Conservation (phyloP, 768 basidiomycete species). For the Hygrophoropsis aurantiaca region DNA sequence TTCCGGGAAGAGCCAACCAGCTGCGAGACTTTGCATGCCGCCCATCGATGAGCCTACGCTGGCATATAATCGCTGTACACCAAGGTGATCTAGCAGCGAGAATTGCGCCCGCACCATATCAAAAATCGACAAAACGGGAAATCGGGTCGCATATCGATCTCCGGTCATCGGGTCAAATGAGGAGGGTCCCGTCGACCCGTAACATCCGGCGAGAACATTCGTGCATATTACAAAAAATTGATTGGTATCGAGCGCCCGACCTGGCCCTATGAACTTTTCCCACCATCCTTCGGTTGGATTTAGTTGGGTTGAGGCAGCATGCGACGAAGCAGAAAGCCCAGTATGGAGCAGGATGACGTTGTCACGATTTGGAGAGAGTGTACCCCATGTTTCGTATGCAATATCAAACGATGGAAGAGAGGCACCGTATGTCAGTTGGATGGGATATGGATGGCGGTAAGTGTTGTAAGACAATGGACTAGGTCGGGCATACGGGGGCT, state of each 20-base stretch:
- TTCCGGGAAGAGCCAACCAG: conserved; percentile 90
- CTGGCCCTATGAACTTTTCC: conserved; percentile 97
- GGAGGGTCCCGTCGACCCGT: conserved; percentile 94
- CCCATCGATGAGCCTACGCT: conserved; percentile 97
- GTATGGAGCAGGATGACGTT: conserved; percentile 96
- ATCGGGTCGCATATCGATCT: conserved; percentile 81
- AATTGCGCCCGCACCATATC: conserved; percentile 98
- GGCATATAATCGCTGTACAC: conserved; percentile 84
- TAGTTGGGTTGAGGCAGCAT: conserved; percentile 77
- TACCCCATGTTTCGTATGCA: conserved; percentile 99
- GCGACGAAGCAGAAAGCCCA: conserved; percentile 93
- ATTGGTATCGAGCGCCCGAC: conserved; percentile 90
- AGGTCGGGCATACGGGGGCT: conserved; percentile 80
- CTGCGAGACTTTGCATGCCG: conserved; percentile 94
- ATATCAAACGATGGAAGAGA: conserved; percentile 72
- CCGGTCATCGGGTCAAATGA: conserved; percentile 70
- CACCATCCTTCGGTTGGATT: conserved; percentile 94
- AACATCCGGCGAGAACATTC: conserved; percentile 96
- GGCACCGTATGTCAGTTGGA: conserved; percentile 66
- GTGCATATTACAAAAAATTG: conserved; percentile 93
- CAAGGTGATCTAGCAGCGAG: conserved; percentile 77
- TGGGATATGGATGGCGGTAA: conserved; percentile 60
- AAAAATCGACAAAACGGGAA: conserved; percentile 90
- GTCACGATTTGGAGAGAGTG: conserved; percentile 69
- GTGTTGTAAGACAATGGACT: conserved; percentile 70